A percentile compares a stretch with the other conserved stretches of the same genome.
Conservation (phyloP, 1,284 basidiomycete species). For the Cryptococcus sp. region DNA sequence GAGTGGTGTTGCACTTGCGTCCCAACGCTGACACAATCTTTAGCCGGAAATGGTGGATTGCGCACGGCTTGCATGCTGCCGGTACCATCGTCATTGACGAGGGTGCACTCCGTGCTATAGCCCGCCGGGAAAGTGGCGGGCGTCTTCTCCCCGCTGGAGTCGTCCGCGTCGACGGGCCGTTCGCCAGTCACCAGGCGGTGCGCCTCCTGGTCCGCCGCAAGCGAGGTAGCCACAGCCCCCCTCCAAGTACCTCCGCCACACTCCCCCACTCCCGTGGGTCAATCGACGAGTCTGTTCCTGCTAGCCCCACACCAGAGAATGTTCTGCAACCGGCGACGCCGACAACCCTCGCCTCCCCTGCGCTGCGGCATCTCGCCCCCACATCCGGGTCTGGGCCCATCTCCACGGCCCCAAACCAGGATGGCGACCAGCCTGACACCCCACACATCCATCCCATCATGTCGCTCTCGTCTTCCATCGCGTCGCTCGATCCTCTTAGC, state of each 20-base stretch:
- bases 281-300: conserved; percentile 12
- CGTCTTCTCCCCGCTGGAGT: conserved; percentile 88
- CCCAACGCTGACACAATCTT: too few relatives aligned
- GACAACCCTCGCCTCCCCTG: conserved; percentile 9
- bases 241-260: neutral
- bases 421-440: conserved; percentile 35
- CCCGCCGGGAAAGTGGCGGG: conserved; percentile 80
- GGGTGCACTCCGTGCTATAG: conserved; percentile 83
- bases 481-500: conserved; percentile 47
- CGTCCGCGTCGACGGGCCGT: conserved; percentile 76
- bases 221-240: conserved; percentile 1
- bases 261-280: neutral
- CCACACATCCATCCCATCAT: conserved; percentile 44
- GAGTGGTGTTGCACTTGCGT: too few relatives aligned
- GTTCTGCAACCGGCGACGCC: neutral
- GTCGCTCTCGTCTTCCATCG: conserved; percentile 47
- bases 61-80: conserved; percentile 83
- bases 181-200: conserved; percentile 92
- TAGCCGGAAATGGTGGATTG: conserved; percentile 86
- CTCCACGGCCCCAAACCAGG: conserved; percentile 2
- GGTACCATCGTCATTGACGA: conserved; percentile 77
- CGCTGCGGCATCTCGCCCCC: conserved; percentile 7
- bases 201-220: conserved; percentile 65
- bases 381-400: neutral
- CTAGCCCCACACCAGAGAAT: conserved; percentile 12